Evolutionary conservation across 257 asterid genomes (phyloP).

Genomic region (Solanum chaucha): DNA sequence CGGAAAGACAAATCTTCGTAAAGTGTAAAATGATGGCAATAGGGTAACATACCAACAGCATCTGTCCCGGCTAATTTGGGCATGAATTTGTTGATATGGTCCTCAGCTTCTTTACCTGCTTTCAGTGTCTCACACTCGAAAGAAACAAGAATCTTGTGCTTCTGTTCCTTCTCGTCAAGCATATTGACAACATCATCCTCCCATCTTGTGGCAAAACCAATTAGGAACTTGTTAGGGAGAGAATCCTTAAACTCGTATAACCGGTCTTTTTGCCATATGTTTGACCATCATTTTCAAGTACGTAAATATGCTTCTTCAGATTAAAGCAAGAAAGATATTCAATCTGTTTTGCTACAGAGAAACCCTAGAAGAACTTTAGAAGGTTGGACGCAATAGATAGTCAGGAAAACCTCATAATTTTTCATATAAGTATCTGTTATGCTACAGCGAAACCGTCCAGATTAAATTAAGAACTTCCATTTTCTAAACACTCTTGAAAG

Average conservation of each 20-base stretch:
- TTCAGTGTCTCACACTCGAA: slow-evolving; percentile 92
- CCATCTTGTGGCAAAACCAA: slow-evolving; percentile 49
- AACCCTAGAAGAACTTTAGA: background rate
- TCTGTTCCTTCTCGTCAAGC: slow-evolving; percentile 65
- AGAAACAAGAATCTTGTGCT: slow-evolving; percentile 39
- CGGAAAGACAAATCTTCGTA: background rate
- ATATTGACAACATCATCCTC: slow-evolving; percentile 79
- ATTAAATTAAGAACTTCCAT: background rate
- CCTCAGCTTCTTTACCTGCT: slow-evolving; percentile 87
- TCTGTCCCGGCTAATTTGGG: slow-evolving; percentile 88
- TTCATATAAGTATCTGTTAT: background rate
- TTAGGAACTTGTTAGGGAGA: background rate
- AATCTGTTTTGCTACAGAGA: background rate
- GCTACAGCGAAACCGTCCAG: background rate
- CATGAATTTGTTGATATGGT: slow-evolving; percentile 82
- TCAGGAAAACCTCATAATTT: background rate
- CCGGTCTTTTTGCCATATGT: background rate
- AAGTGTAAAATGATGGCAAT: slow-evolving; percentile 2
- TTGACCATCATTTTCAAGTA: background rate
- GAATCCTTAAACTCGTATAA: background rate
- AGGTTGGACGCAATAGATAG: background rate
- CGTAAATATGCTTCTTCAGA: background rate
- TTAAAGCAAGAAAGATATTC: background rate
- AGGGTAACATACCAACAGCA: slow-evolving; percentile 58
- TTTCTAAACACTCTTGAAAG: background rate